Evolutionary conservation across 2,329 filamentous ascomycete genomes (phyloP), one percentile per base, ranked within the genome.

Genomic region (Aspergillus piperis): DNA sequence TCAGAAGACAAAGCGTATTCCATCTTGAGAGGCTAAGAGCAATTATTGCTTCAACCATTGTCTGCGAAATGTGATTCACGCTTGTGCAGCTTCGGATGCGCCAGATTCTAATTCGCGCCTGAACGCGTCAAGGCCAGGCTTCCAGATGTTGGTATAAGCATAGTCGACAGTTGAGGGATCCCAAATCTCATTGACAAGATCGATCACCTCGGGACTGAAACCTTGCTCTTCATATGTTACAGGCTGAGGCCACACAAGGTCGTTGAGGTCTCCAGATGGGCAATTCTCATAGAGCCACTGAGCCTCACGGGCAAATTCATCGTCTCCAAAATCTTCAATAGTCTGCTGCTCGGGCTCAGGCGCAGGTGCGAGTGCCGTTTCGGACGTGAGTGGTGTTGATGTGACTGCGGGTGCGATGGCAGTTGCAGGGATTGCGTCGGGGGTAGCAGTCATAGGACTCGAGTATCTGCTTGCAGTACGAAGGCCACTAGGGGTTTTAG

Each of bases 401-500:
- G 53, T 47, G 11, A 36, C 11, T 8, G 19, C 39, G 7, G 51
- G 19, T 5, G 21, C 15, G 15, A 36, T 13, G 4, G 15, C 27
- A 3, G 48, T 17, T 21, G 42, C 54, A 19, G 62, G 51, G 13
- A 61, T 58, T 19, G 51, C 36, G 25, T 68, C 60, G 21, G 66
- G 63, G 0, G 67, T 64, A 30, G 61, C 27, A 19, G 61, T 62
- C 50, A 67, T 32, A 53, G 67, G 70, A 49, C 63, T 71, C 5
- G 69, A 64, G 47, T 71, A 71, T 11, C 68, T 68, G 50, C 68
- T 67, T n/a, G 73, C 64, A 47, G 75, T 72, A 47, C 77, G 75
- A 41, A 80, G 73, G 5, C 76, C 71, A 61, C 78, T 80, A 3
- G 77, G 77, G 5, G 71, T 75, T 61, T 77, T 77, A 0, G 79